Conservation (phyloP, 2,329 filamentous ascomycete genomes). For the Fusarium ramigenum region DNA sequence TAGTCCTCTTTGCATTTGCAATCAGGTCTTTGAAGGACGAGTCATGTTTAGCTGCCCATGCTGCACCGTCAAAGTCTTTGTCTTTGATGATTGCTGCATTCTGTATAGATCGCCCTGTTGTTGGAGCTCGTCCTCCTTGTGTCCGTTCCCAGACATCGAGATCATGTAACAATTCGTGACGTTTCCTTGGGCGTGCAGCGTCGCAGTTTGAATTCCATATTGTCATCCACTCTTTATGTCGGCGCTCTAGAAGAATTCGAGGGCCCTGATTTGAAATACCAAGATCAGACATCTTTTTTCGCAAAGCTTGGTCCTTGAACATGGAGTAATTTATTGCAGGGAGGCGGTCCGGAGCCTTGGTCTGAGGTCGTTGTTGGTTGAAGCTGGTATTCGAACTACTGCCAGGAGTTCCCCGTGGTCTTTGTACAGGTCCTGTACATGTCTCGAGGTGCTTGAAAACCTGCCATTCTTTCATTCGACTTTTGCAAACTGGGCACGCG, state of each 20-base stretch:
- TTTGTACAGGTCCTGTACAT: constrained; percentile 55
- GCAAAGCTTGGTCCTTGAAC: constrained; percentile 79
- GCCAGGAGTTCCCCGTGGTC: not conserved
- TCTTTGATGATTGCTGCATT: constrained; percentile 69
- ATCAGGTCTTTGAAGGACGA: constrained; percentile 83
- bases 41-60: constrained; percentile 79
- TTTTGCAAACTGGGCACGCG: constrained; percentile 82
- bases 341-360: constrained; percentile 67
- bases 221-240: constrained; percentile 94
- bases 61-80: constrained; percentile 86
- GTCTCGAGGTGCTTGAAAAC: constrained; percentile 86
- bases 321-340: constrained; percentile 87
- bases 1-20: constrained; percentile 73
- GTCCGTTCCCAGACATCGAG: constrained; percentile 88
- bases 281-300: constrained; percentile 83
- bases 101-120: constrained; percentile 49
- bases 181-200: constrained; percentile 75
- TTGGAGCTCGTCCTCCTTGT: constrained; percentile 70
- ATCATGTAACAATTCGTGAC: constrained; percentile 77
- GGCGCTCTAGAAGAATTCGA: constrained; percentile 75
- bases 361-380: constrained; percentile 41
- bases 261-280: constrained; percentile 78
- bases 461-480: constrained; percentile 79
- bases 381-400: constrained; percentile 17
- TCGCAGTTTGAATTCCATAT: constrained; percentile 98